Base-by-base conservation (phyloP, 441 rosid species). In the Caryocar brasiliense region DNA sequence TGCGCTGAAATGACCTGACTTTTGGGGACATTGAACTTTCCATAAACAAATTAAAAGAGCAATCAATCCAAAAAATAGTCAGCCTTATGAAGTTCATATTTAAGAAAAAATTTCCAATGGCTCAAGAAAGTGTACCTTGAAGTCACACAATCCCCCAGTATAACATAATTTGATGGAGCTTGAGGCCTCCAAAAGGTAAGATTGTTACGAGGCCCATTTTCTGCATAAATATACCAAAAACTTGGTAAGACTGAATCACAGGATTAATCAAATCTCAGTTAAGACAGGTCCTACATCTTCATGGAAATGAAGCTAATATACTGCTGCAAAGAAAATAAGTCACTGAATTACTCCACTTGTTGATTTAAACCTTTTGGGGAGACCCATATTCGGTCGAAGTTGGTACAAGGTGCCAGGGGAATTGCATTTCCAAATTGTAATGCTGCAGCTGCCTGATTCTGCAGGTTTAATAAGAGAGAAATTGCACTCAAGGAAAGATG, bases 181-280 rank as follows among this genome's bases (percentile, higher is more conserved):
- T 69, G 86, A 56, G 99, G 94, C 71, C 99, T 83, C 99, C 99
- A 94, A 67, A 94, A 77, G 45, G 99, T 86, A 51, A 94, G 94
- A 47, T 76, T 81, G 68, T 81, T 83, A 68, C 51, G 64, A 17
- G 80, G 70, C 39, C 92, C 95, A 72, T 73, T 83, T 66, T 79
- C 99, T 94, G 88, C 70, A 72, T 18, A 54, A 34, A 30, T 37
- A 54, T 41, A 54, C 51, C 47, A 60, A 62, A 47, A 56, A 7
- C 22, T 46, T 48, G 32, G 55, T 43, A 44, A 60, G 62, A 21
- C 18, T 12, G 28, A 26, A 59, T 15, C 32, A 51, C 20, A 24
- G 8, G 39, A 14, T 25, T 33, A 11, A 7, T 10, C 24, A 37
- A 39, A 43, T 35, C 24, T 19, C n/a, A 41, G 9, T 24, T 10